Base-by-base conservation (phyloP, 2,329 filamentous ascomycete genomes). In the Berkeleyomyces basicola region DNA sequence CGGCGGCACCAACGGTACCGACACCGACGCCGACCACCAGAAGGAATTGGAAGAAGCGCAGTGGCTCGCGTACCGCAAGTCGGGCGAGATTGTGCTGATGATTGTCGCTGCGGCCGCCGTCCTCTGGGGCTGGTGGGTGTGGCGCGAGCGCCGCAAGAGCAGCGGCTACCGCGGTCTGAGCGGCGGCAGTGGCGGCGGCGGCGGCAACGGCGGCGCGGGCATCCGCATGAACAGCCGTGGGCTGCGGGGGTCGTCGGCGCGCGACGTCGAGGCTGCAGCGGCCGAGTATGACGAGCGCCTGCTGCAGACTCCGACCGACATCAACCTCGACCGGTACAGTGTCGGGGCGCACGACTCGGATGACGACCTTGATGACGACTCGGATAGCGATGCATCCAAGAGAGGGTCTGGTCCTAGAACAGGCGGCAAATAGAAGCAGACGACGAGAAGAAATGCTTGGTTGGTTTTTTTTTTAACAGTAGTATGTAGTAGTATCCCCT, bases 51-150 rank as follows among this genome's bases (percentile, higher is more conserved):
- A 91, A 68, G 82, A 89, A 37, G 90, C 90, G 16, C 88, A 91
- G 69, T 95, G 90, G 88, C 82, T 85, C 60, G 91, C 91, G 0
- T 96, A 96, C 73, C 87, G 86, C 70, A 86, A 88, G 68, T 93
- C 88, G 2, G 90, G 91, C 59, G 89, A 95, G 73, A 82, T 91
- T 5, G 90, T 90, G 1, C 79, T 96, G 2, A 83, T 91, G 14
- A 82, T 96, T 58, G 88, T 96, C 16, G 77, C 86, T 60, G 82
- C 93, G 64, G 85, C 84, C 1, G 88, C 87, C 1, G 76, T 75
- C 4, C 75, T 82, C 10, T 95, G 89, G 85, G 88, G 85, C n/a
- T 87, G 84, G 70, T 85, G 80, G 67, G 73, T 87, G 69, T 87
- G 82, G 82, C 78, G 78, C 64, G 78, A 82, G 64, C 80, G 84